These are phyloP conservation scores for Leccinellum albellum DNA, from an alignment of 768 basidiomycete species.

Conservation along the genomic window DNA sequence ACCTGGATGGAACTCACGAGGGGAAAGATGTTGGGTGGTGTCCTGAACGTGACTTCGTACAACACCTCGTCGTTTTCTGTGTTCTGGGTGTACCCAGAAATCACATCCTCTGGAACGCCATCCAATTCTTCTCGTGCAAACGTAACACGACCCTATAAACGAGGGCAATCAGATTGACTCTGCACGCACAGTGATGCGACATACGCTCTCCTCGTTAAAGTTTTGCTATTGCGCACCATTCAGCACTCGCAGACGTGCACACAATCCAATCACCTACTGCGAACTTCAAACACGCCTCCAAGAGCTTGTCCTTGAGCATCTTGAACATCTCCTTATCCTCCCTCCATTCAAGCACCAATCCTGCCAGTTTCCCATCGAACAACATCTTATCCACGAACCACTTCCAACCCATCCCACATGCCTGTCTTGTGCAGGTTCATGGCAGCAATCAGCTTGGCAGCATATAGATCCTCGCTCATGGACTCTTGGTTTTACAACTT, in stretches of 20 bases:
- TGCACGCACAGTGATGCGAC: constrained; percentile 2
- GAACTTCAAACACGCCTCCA: constrained; percentile 69
- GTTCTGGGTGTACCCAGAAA: constrained; percentile 69
- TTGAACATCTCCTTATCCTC: constrained; percentile 53
- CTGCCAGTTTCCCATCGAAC: constrained; percentile 73
- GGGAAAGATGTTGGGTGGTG: constrained; percentile 77
- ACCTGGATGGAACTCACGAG: constrained; percentile 53
- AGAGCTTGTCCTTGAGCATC: constrained; percentile 69
- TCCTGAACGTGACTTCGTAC: constrained; percentile 75
- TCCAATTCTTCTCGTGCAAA: constrained; percentile 72
- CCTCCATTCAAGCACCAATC: constrained; percentile 66
- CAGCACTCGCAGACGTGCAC: background rate
- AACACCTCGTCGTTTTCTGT: constrained; percentile 52
- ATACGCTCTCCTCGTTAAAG: constrained; percentile 81
- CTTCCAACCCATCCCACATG: constrained; percentile 54
- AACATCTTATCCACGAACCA: constrained; percentile 78
- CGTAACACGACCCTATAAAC: constrained; percentile 50
- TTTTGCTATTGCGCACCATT: constrained; percentile 41
- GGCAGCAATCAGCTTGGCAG: constrained; percentile 64
- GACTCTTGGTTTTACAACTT: constrained; percentile 70
- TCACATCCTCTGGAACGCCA: constrained; percentile 74
- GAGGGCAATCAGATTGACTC: background rate
- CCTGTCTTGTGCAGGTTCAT: constrained; percentile 62
- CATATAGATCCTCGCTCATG: constrained; percentile 78
- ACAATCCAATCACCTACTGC: constrained; percentile 11